phyloP scores from a whole-genome alignment of 2,329 filamentous ascomycete genomes.

The Hypoxylon sp. region DNA sequence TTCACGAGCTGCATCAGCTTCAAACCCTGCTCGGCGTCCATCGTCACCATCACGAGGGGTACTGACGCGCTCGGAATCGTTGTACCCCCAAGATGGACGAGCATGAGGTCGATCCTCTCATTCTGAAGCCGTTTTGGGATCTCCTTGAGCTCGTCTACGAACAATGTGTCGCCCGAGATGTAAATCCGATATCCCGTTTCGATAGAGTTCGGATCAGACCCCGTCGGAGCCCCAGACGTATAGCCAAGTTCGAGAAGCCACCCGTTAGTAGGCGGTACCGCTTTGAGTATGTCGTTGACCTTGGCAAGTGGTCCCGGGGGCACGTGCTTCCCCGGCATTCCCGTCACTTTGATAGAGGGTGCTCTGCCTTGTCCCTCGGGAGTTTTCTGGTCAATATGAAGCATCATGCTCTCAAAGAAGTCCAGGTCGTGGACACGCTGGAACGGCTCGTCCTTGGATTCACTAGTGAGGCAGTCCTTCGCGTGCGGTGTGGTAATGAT shows the following conservation, averaged over 20 bases:
- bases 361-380: slow-evolving; percentile 52
- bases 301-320: slow-evolving; percentile 55
- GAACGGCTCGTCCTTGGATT: slow-evolving; percentile 62
- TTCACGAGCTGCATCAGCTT: slow-evolving; percentile 70
- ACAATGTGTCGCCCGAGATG: slow-evolving; percentile 74
- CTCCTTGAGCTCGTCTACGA: slow-evolving; percentile 71
- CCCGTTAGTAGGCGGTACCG: slow-evolving; percentile 73
- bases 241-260: slow-evolving; percentile 75
- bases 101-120: slow-evolving; percentile 73
- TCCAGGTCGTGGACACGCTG: slow-evolving; percentile 67
- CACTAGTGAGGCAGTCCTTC: slow-evolving; percentile 60
- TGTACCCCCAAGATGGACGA: slow-evolving; percentile 74
- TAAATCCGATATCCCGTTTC: slow-evolving; percentile 70
- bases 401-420: slow-evolving; percentile 64
- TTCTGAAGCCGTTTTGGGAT: slow-evolving; percentile 68
- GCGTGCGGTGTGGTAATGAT: slow-evolving; percentile 75
- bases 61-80: slow-evolving; percentile 71
- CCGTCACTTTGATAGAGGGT: slow-evolving; percentile 68
- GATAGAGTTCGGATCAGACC: slow-evolving; percentile 49
- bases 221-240: slow-evolving; percentile 40
- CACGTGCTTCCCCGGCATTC: slow-evolving; percentile 75
- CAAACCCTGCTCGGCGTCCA: slow-evolving; percentile 74
- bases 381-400: slow-evolving; percentile 50
- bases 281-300: slow-evolving; percentile 55
- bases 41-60: slow-evolving; percentile 75